These are phyloP conservation scores for Lactarius hengduanensis DNA, from an alignment of 768 basidiomycete species.

Conservation along the genomic window DNA sequence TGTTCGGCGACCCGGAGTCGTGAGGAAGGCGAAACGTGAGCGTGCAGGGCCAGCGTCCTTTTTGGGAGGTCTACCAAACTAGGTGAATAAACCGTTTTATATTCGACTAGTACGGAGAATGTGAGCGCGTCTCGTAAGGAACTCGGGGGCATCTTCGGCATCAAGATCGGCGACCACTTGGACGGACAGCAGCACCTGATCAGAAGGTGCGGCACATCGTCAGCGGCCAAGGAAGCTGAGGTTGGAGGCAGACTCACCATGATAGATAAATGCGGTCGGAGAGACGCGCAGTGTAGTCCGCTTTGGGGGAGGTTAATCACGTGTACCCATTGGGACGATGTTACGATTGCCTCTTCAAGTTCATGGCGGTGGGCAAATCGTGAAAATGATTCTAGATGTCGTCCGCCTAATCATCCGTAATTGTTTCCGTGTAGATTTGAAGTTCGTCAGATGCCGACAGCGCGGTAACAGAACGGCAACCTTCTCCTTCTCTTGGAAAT, in stretches of 20 bases:
- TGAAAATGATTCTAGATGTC: conserved; percentile 80
- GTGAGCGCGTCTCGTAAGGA: conserved; percentile 61
- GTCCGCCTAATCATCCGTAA: conserved; percentile 52
- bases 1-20: conserved; percentile 46
- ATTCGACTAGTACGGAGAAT: conserved; percentile 55
- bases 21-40: conserved; percentile 78
- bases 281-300: conserved; percentile 44
- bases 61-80: neutral
- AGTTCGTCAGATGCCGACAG: conserved; percentile 6
- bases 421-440: conserved; percentile 53
- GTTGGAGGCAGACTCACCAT: conserved; percentile 44
- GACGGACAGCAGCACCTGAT: conserved; percentile 44
- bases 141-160: conserved; percentile 50
- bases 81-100: conserved; percentile 13
- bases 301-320: conserved; percentile 55
- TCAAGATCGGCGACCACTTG: conserved; percentile 82
- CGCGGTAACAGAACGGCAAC: conserved; percentile 3
- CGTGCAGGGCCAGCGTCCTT: conserved; percentile 45
- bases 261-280: conserved; percentile 57
- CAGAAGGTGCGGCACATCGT: conserved; percentile 16
- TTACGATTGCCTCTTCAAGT: conserved; percentile 71
- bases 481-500: conserved; percentile 76
- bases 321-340: conserved; percentile 56
- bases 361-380: conserved; percentile 67
- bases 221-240: conserved; percentile 31